These are phyloP conservation scores for Brasilioporus rufonigricans DNA, from an alignment of 768 basidiomycete genomes.

Conservation along the genomic window DNA sequence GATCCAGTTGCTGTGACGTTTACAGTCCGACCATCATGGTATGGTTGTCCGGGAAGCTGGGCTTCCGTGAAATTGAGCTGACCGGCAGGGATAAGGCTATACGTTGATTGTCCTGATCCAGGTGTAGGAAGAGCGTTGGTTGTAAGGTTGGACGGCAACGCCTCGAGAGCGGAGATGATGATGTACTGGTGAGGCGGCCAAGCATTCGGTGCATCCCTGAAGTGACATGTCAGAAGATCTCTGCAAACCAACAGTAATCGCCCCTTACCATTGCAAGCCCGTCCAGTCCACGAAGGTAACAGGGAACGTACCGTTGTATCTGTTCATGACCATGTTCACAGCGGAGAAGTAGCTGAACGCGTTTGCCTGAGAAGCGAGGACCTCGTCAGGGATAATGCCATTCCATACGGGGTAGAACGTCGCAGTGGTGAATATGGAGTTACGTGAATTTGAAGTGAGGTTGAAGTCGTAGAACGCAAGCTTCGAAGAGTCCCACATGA, in stretches of 20 bases:
- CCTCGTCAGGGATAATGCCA: conserved; percentile 74
- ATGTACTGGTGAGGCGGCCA: conserved; percentile 91
- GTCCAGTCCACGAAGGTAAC: conserved; percentile 68
- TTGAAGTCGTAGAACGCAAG: conserved; percentile 94
- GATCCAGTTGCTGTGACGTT: conserved; percentile 55
- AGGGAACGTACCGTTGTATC: conserved; percentile 87
- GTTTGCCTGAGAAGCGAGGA: conserved; percentile 52
- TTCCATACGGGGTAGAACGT: conserved; percentile 87
- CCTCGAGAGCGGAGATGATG: conserved; percentile 68
- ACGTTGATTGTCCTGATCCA: conserved; percentile 52
- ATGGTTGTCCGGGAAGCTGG: conserved; percentile 66
- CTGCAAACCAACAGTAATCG: background rate
- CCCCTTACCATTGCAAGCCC: conserved; percentile 75
- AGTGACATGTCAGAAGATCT: background rate
- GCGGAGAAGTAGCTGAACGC: conserved; percentile 74
- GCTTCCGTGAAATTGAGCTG: conserved; percentile 78
- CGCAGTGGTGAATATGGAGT: conserved; percentile 66
- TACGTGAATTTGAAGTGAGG: conserved; percentile 61
- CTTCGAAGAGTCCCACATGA: conserved; percentile 80
- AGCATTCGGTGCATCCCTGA: conserved; percentile 81
- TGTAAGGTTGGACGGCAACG: conserved; percentile 72
- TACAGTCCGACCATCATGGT: conserved; percentile 32
- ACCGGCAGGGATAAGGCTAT: conserved; percentile 67
- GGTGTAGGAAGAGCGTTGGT: conserved; percentile 53
- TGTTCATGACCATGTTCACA: conserved; percentile 73